Base-by-base conservation (phyloP, 179 eudicot genomes). In the Heliamphora pulchella region DNA sequence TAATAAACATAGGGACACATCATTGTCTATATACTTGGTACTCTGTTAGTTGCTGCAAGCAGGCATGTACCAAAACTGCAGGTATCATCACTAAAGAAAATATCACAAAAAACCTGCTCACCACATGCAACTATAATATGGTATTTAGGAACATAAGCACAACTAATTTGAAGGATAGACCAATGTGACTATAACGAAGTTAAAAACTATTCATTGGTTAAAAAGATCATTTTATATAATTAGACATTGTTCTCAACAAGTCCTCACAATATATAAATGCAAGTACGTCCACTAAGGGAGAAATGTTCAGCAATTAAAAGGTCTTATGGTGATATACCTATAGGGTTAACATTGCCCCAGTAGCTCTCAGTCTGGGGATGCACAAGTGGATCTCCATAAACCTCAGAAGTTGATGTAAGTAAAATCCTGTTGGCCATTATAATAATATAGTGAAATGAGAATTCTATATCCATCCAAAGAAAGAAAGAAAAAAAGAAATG, bases 271-370 rank as follows among this genome's bases (percentile, higher is more conserved):
- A 51, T 39, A 74, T 74, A 54, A 74, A 74, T 55, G 47, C 41
- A 74, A 39, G 10, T 55, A 74, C 13, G 41, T 55, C 48, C 11
- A 15, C 1, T 57, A 0, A 10, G 3, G 48, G 15, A 55, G 50
- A 7, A 15, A 57, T 74, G 14, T 11, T 54, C 46, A 1, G n/a
- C 22, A 61, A 44, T 62, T 8, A 75, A 44, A 75, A 75, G 8
- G 54, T 61, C 4, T 1, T 11, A 46, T 17, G 61, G 55, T 9
- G 5, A 75, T 55, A 80, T 89, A 93, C 98, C 97, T 72, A 94
- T 94, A 61, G 98, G 98, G 84, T 94, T 94, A 83, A 94, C 97
- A 87, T 94, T 94, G 82, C 98, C 98, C 97, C 98, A 94, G 81
- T 94, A 94, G 79, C 84, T 83, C 87, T 94, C 98, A 58, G 88